A percentile compares a stretch with the other conserved stretches of the same genome.
Evolutionary conservation across 2,329 filamentous ascomycete species (phyloP).

Genomic region (Scortechinia acanthostroma): DNA sequence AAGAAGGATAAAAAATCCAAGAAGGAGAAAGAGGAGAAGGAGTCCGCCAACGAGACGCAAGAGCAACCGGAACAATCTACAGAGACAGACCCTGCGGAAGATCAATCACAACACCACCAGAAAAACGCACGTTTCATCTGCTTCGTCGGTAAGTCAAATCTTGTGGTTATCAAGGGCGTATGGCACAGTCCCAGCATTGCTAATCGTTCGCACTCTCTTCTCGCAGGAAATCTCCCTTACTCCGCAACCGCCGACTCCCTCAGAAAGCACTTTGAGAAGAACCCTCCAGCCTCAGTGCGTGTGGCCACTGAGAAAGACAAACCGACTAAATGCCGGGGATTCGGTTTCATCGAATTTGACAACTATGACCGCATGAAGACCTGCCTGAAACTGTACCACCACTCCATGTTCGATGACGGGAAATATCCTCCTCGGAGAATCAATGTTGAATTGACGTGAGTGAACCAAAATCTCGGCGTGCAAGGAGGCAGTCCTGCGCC

Average conservation of each 20-base stretch:
- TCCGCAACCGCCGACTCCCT: slow-evolving; percentile 67
- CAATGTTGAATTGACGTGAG: slow-evolving; percentile 84
- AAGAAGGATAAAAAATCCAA: slow-evolving; percentile 8
- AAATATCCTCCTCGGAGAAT: slow-evolving; percentile 60
- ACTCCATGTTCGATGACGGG: slow-evolving; percentile 65
- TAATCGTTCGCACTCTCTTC: slow-evolving; percentile 21
- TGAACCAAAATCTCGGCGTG: slow-evolving; percentile 13
- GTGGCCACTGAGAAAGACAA: slow-evolving; percentile 63
- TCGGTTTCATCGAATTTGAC: slow-evolving; percentile 84
- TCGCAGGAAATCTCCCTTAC: slow-evolving; percentile 76
- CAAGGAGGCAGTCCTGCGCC: background rate
- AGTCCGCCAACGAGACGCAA: slow-evolving; percentile 6
- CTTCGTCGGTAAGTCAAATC: slow-evolving; percentile 55
- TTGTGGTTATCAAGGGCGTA: too few species aligned
- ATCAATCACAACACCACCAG: slow-evolving; percentile 12
- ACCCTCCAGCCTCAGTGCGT: slow-evolving; percentile 65
- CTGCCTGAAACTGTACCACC: slow-evolving; percentile 83
- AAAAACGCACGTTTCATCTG: slow-evolving; percentile 62
- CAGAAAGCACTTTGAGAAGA: slow-evolving; percentile 68
- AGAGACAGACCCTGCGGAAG: slow-evolving; percentile 6
- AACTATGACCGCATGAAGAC: slow-evolving; percentile 86
- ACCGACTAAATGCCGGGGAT: slow-evolving; percentile 61
- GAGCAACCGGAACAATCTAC: slow-evolving; percentile 4
- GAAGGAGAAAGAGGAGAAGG: slow-evolving; percentile 6
- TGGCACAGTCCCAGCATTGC: slow-evolving; percentile 11